A percentile compares a stretch with the other conserved stretches of the same genome.
phyloP scores from a whole-genome alignment of 2,329 filamentous ascomycete species.

The Leptographium procerum region DNA sequence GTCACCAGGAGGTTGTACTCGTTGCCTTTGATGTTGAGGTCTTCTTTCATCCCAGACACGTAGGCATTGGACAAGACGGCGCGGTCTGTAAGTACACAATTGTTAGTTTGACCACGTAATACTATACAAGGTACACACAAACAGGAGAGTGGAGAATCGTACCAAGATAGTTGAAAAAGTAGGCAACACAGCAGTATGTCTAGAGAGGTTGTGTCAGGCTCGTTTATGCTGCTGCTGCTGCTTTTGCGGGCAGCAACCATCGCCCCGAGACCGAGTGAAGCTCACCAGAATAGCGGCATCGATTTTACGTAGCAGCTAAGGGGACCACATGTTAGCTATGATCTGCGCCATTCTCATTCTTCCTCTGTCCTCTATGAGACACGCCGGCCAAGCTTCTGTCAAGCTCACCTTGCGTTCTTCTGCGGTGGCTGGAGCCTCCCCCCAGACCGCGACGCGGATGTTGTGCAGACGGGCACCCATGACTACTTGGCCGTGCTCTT shows the following conservation, averaged over 20 bases:
- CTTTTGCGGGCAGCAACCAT: not conserved
- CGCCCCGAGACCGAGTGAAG: not conserved
- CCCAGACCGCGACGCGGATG: not conserved
- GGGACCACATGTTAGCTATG: no score
- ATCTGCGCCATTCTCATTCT: no score
- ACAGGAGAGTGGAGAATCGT: not conserved
- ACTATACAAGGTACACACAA: no score
- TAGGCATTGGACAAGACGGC: not conserved
- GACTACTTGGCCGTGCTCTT: not conserved
- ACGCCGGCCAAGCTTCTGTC: not conserved
- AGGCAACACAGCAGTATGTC: not conserved
- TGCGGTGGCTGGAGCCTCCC: not conserved
- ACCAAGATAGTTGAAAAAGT: constrained; percentile 2
- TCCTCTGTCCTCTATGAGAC: no score
- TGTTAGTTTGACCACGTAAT: no score
- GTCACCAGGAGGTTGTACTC: not conserved
- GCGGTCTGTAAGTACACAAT: not conserved
- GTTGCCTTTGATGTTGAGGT: not conserved
- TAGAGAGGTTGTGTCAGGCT: not conserved
- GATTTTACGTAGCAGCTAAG: not conserved
- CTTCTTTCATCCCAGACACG: not conserved
- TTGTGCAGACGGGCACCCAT: not conserved
- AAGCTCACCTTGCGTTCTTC: not conserved
- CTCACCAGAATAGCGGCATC: not conserved
- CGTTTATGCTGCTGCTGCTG: no score